Conservation (phyloP, 148 eudicot species). For the Vaccinium corymbosum region DNA sequence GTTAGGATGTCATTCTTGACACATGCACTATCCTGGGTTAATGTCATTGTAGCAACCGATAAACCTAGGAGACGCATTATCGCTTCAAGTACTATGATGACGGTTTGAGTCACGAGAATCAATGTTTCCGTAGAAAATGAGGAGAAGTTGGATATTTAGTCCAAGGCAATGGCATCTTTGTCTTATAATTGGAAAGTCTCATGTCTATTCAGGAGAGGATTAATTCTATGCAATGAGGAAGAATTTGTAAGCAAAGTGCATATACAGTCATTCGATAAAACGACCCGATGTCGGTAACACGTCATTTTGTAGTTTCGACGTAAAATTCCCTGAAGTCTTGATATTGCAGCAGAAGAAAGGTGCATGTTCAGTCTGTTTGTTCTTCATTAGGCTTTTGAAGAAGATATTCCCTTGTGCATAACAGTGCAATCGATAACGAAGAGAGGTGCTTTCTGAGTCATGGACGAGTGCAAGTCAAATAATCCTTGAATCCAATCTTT, state of each 20-base stretch:
- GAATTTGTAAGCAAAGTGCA: no score
- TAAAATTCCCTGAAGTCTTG: no score
- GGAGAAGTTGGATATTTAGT: not conserved
- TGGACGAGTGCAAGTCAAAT: not conserved
- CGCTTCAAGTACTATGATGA: not conserved
- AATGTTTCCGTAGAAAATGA: no score
- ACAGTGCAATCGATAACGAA: not conserved
- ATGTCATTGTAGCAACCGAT: not conserved
- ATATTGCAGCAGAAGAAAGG: not conserved
- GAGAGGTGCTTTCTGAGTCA: not conserved
- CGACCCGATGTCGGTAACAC: not conserved
- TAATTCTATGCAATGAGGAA: no score
- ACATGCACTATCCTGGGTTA: no score
- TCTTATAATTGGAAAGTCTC: no score
- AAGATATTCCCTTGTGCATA: not conserved
- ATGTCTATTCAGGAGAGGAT: no score
- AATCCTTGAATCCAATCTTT: not conserved
- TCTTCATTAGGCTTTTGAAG: not conserved
- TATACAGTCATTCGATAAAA: no score
- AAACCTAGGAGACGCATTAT: no score
- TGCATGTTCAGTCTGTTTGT: not conserved
- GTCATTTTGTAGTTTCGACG: no score
- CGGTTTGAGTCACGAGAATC: not conserved
- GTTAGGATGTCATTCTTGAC: not conserved
- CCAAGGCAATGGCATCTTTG: not conserved